Evolutionary conservation across 768 basidiomycete species (phyloP).

Genomic region (Boletus reticuloceps): DNA sequence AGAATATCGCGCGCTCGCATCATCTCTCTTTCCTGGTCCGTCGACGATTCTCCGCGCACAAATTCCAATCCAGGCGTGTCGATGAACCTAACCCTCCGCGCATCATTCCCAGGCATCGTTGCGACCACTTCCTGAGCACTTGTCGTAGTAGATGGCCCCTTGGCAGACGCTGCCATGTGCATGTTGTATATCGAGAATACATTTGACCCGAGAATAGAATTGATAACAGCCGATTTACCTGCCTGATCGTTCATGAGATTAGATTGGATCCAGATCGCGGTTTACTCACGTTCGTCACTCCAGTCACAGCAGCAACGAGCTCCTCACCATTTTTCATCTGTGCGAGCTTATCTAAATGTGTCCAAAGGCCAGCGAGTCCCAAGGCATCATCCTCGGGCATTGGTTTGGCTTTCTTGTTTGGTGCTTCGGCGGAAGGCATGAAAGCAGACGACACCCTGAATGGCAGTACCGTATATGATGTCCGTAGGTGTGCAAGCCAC

Average conservation of each 20-base stretch:
- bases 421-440: conserved; percentile 40
- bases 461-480: conserved; percentile 58
- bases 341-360: conserved; percentile 47
- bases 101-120: conserved; percentile 40
- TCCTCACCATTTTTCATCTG: conserved; percentile 44
- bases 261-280: background rate
- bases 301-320: conserved; percentile 74
- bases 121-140: conserved; percentile 59
- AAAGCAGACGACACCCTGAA: conserved; percentile 75
- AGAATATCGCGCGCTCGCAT: conserved; percentile 64
- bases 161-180: conserved; percentile 45
- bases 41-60: conserved; percentile 43
- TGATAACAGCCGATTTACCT: conserved; percentile 85
- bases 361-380: conserved; percentile 53
- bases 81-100: conserved; percentile 56
- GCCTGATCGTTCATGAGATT: conserved; percentile 40
- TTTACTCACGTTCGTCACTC: conserved; percentile 71
- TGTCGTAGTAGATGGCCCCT: conserved; percentile 68
- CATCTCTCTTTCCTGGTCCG: conserved; percentile 21
- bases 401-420: conserved; percentile 47
- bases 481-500: conserved; percentile 66
- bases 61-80: conserved; percentile 82
- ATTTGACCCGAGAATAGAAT: conserved; percentile 60
- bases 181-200: conserved; percentile 55
- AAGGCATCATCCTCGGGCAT: conserved; percentile 52